phyloP scores from a whole-genome alignment of 495 filamentous ascomycete genomes.

The Lepidopterella palustris region DNA sequence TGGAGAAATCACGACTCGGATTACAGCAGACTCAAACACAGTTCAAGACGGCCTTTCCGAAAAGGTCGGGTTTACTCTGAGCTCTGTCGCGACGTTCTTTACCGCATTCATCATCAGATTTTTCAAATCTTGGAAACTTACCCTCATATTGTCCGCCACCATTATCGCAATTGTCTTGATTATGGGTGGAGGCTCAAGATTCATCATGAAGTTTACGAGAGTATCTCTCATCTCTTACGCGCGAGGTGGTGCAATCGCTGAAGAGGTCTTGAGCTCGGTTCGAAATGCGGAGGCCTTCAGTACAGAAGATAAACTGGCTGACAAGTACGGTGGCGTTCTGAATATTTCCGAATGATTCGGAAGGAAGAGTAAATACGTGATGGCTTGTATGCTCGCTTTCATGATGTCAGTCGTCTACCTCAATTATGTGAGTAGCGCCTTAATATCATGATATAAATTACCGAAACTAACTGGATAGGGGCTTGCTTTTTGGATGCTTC shows the following conservation, averaged over 20 bases:
- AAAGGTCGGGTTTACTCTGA: conserved; percentile 71
- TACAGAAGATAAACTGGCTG: conserved; percentile 80
- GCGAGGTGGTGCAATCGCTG: conserved; percentile 76
- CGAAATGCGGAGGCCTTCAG: conserved; percentile 83
- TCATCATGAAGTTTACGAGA: conserved; percentile 75
- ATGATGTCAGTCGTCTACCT: conserved; percentile 80
- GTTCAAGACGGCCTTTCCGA: conserved; percentile 86
- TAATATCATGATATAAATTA: conserved; percentile 57
- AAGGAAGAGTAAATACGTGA: conserved; percentile 58
- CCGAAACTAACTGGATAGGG: conserved; percentile 73
- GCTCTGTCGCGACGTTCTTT: conserved; percentile 69
- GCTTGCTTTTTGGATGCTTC: conserved; percentile 92
- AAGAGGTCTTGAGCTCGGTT: conserved; percentile 90
- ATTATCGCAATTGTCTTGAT: conserved; percentile 62
- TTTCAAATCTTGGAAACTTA: conserved; percentile 77
- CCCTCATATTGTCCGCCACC: conserved; percentile 70
- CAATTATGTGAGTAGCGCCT: conserved; percentile 49
- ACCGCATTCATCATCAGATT: conserved; percentile 87
- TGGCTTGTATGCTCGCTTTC: conserved; percentile 68
- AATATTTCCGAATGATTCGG: conserved; percentile 67
- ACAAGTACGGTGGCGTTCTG: conserved; percentile 73
- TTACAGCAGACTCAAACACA: conserved; percentile 81
- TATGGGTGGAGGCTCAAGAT: conserved; percentile 64
- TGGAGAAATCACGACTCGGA: conserved; percentile 84
- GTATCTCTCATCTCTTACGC: conserved; percentile 68